Percentiles rank a stretch among this genome's conserved stretches.
Evolutionary conservation across 805 yeast genomes (phyloP).

Genomic region (Candida schatavii): DNA sequence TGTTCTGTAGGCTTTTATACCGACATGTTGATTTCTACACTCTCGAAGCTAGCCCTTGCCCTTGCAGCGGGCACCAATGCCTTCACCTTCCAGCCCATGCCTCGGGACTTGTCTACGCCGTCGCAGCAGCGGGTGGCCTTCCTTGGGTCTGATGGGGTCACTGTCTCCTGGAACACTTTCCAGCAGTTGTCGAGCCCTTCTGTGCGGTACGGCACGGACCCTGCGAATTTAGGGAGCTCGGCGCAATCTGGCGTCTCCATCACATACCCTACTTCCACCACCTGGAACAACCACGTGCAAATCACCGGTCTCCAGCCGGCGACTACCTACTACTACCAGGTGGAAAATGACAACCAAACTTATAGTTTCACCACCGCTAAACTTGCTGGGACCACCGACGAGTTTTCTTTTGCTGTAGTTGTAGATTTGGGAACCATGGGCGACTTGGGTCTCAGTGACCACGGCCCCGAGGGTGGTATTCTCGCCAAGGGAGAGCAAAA

Average conservation of each 20-base stretch:
- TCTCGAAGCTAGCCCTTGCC: slow-evolving; percentile 1
- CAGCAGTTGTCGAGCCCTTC: slow-evolving; percentile 9
- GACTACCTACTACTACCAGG: slow-evolving; percentile 13
- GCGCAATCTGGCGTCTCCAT: slow-evolving; percentile 11
- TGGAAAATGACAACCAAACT: slow-evolving; percentile 8
- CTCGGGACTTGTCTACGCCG: slow-evolving; percentile 5
- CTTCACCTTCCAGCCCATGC: neutral
- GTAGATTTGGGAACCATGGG: slow-evolving; percentile 15
- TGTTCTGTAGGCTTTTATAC: neutral
- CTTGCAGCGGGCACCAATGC: neutral
- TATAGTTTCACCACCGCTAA: slow-evolving; percentile 13
- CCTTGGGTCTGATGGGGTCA: slow-evolving; percentile 10
- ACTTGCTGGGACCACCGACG: slow-evolving; percentile 9
- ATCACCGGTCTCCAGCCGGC: slow-evolving; percentile 11
- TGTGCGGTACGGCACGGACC: slow-evolving; percentile 9
- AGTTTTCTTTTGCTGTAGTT: slow-evolving; percentile 11
- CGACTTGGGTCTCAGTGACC: slow-evolving; percentile 11
- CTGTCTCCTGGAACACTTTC: slow-evolving; percentile 14
- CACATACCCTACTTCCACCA: slow-evolving; percentile 12
- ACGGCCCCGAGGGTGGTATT: slow-evolving; percentile 10
- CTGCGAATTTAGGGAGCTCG: slow-evolving; percentile 7
- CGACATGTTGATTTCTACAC: neutral
- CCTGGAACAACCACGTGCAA: slow-evolving; percentile 14
- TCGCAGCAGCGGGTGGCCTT: slow-evolving; percentile 14
- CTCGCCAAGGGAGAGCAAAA: slow-evolving; percentile 12